Evolutionary conservation across 2,329 filamentous ascomycete species (phyloP).

Genomic region (Biscogniauxia mediterranea): DNA sequence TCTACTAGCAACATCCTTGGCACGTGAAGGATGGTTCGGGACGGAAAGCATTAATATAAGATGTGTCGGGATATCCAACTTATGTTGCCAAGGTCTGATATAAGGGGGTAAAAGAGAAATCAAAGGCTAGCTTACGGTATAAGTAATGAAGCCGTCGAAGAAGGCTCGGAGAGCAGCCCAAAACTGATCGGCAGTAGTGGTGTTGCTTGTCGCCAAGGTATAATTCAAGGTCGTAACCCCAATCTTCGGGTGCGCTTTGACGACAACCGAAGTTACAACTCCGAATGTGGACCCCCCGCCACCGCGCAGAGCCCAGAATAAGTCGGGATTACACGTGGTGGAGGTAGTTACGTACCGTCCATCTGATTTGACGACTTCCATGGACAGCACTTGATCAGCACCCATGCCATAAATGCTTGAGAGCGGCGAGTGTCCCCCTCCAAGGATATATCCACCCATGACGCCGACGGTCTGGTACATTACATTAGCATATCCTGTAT

Average conservation of each 20-base stretch:
- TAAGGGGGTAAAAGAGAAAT: too few relatives aligned
- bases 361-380: slow-evolving; percentile 47
- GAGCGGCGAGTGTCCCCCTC: slow-evolving; percentile 42
- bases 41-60: too few relatives aligned
- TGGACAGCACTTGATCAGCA: slow-evolving; percentile 47
- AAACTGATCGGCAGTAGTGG: slow-evolving; percentile 14
- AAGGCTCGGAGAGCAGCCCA: slow-evolving; percentile 34
- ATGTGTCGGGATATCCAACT: too few relatives aligned
- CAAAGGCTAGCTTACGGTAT: slow-evolving; percentile 10
- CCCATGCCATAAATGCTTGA: slow-evolving; percentile 4
- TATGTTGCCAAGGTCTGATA: too few relatives aligned
- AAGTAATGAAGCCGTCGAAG: slow-evolving; percentile 33
- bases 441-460: slow-evolving; percentile 43
- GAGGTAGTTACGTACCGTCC: slow-evolving; percentile 44
- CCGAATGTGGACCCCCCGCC: slow-evolving; percentile 34
- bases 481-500: slow-evolving; percentile 5
- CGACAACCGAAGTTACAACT: slow-evolving; percentile 35
- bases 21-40: too few relatives aligned
- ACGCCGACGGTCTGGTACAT: slow-evolving; percentile 44
- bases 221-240: slow-evolving; percentile 25
- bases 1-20: too few relatives aligned
- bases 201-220: not conserved
- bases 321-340: slow-evolving; percentile 40
- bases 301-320: slow-evolving; percentile 34
- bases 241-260: slow-evolving; percentile 36